These are phyloP conservation scores for Paraleonurus japonicus DNA, from an alignment of 257 asterid species.

Conservation along the genomic window DNA sequence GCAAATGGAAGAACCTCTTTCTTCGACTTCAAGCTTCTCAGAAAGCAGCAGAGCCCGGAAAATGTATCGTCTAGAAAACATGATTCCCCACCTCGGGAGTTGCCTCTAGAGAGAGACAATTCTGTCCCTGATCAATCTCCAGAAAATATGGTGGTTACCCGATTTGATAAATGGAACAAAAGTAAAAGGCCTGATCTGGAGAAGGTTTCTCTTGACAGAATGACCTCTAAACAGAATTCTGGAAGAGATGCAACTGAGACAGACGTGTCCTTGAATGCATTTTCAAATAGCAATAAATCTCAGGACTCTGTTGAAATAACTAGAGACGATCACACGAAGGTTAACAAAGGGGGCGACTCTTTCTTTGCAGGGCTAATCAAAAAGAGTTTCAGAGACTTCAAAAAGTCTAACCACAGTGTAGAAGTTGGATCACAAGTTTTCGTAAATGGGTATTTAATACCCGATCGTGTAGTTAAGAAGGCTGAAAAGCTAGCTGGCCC, in stretches of 20 bases:
- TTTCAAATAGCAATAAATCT: conserved; percentile 49
- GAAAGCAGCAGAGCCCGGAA: conserved; percentile 49
- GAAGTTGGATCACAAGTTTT: conserved; percentile 57
- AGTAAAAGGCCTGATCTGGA: conserved; percentile 51
- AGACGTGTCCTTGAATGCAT: conserved; percentile 57
- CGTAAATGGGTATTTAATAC: conserved; percentile 67
- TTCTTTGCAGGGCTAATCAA: conserved; percentile 67
- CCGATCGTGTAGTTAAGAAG: conserved; percentile 72
- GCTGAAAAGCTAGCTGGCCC: conserved; percentile 92
- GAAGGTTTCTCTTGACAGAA: conserved; percentile 36
- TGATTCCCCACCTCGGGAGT: conserved; percentile 36
- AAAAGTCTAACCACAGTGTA: conserved; percentile 47
- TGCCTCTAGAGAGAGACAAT: conserved; percentile 30
- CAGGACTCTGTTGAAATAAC: conserved; percentile 54
- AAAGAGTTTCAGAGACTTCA: conserved; percentile 64
- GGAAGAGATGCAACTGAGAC: conserved; percentile 72
- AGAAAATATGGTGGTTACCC: conserved; percentile 34
- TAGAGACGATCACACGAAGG: conserved; percentile 54
- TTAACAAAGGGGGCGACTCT: conserved; percentile 66
- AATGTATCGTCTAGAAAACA: conserved; percentile 34
- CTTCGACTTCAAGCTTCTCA: conserved; percentile 49
- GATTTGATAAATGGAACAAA: conserved; percentile 44
- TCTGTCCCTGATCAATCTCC: conserved; percentile 32
- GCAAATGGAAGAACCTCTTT: conserved; percentile 43
- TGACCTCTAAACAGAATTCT: conserved; percentile 54